Base-by-base conservation (phyloP, 768 basidiomycete genomes). In the Amanita jacksonii region DNA sequence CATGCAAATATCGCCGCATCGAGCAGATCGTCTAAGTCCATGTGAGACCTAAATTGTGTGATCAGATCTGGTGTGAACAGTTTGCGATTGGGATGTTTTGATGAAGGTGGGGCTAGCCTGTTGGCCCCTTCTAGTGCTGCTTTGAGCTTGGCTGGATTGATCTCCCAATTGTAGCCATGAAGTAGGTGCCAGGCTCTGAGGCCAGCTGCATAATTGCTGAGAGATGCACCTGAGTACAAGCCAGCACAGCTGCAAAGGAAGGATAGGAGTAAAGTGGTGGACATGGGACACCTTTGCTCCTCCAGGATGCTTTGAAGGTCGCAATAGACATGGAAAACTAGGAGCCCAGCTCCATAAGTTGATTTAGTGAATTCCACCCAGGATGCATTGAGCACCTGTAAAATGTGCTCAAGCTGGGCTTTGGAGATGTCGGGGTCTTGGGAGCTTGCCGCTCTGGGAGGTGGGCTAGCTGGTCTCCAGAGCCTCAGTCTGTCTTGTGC, bases 181-280 rank as follows among this genome's bases (percentile, higher is more conserved):
- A n/a, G n/a, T n/a, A n/a, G n/a, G n/a, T 70, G 65, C 67, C 69
- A 70, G 0, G 65, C 63, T 1, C 57, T 49, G 2, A 67, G 46
- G 0, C 53, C 58, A 1, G 42, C 34, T 1, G 63, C 16, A 47
- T 62, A 64, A 51, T 64, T 68, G 5, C 36, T 20, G 0, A 65
- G 24, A 1, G 65, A 55, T 8, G 25, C 38, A 1, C 55, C 55
- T 7, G 63, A 47, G 47, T 63, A 63, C 0, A 52, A 20, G 3
- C 64, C 66, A 1, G 57, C 54, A 3, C 49, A 38, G 23, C 24
- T n/a, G n/a, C n/a, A n/a, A n/a, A n/a, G n/a, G n/a, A n/a, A n/a
- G n/a, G n/a, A n/a, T n/a, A n/a, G n/a, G n/a, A n/a, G n/a, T n/a
- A n/a, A n/a, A n/a, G n/a, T n/a, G n/a, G n/a, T n/a, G n/a, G n/a